phyloP scores from a whole-genome alignment of 2,329 filamentous ascomycete genomes.

The Pseudocercospora macadamiae region DNA sequence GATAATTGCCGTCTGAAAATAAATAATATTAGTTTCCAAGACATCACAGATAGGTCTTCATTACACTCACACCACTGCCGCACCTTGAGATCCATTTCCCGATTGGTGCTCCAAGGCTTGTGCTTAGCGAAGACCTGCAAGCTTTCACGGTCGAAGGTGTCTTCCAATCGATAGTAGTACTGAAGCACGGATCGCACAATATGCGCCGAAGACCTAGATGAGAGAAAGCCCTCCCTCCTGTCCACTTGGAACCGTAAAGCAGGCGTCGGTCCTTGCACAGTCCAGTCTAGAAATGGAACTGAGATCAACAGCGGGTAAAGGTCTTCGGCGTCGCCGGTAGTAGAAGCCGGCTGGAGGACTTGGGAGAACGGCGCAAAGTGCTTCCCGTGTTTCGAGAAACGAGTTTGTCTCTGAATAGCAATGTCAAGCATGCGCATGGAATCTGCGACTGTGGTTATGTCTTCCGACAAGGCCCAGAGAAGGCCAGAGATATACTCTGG shows the following conservation, averaged over 20 bases:
- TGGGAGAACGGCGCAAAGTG: slow-evolving; percentile 48
- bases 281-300: slow-evolving; percentile 49
- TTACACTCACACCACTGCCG: slow-evolving; percentile 49
- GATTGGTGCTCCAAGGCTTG: slow-evolving; percentile 47
- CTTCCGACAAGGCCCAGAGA: slow-evolving; percentile 30
- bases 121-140: slow-evolving; percentile 47
- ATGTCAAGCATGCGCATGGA: slow-evolving; percentile 39
- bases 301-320: slow-evolving; percentile 43
- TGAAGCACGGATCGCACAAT: slow-evolving; percentile 46
- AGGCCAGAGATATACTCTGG: slow-evolving; percentile 40
- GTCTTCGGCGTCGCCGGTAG: slow-evolving; percentile 19
- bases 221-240: slow-evolving; percentile 45
- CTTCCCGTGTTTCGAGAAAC: slow-evolving; percentile 49
- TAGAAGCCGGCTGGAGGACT: slow-evolving; percentile 28
- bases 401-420: slow-evolving; percentile 44
- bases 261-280: slow-evolving; percentile 42
- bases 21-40: too few relatives aligned
- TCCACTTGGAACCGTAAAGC: slow-evolving; percentile 48
- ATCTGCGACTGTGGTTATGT: slow-evolving; percentile 25
- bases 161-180: slow-evolving; percentile 49
- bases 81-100: slow-evolving; percentile 46
- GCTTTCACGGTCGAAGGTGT: slow-evolving; percentile 46
- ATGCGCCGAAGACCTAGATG: slow-evolving; percentile 43
- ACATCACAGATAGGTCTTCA: too few relatives aligned
- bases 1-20: slow-evolving; percentile 48